A percentile compares a stretch with the other conserved stretches of the same genome.
phyloP scores from a whole-genome alignment of 2,329 filamentous ascomycete species.

The Claviceps africana region DNA sequence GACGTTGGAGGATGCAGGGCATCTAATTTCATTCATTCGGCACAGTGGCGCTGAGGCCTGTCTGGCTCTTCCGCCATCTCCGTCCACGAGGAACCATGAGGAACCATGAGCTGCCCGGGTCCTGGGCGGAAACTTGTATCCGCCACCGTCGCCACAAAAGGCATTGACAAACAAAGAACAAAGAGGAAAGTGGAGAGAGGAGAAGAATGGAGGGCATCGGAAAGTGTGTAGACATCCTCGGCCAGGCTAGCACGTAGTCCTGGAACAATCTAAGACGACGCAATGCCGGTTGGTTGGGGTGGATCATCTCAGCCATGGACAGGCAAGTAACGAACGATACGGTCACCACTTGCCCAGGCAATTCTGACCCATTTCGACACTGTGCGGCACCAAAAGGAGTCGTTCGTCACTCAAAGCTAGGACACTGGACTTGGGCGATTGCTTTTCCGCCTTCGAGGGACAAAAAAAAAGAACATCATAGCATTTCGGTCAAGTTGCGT shows the following conservation, averaged over 20 bases:
- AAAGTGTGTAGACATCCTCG: not conserved
- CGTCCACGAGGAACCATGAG: not conserved
- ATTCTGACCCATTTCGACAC: not conserved
- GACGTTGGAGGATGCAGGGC: too few species aligned
- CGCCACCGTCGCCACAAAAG: not conserved
- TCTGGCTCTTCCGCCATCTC: not conserved
- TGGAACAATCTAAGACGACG: not conserved
- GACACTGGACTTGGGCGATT: not conserved
- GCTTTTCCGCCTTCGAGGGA: not conserved
- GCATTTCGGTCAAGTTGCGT: not conserved
- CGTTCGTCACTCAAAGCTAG: not conserved
- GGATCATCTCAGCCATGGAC: not conserved
- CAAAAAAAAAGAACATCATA: not conserved
- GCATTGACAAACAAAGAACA: not conserved
- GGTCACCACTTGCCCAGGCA: not conserved
- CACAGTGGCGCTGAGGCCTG: too few species aligned
- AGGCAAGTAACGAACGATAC: not conserved
- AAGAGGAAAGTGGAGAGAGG: not conserved
- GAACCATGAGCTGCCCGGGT: not conserved
- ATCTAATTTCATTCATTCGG: not conserved
- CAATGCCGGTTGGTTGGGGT: not conserved
- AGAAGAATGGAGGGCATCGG: not conserved
- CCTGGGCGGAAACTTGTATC: not conserved
- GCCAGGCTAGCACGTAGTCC: not conserved
- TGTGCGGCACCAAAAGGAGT: not conserved